A percentile compares a stretch with the other conserved stretches of the same genome.
Conservation (phyloP, 139 green algal species). For the Diplosphaera chodatii region DNA sequence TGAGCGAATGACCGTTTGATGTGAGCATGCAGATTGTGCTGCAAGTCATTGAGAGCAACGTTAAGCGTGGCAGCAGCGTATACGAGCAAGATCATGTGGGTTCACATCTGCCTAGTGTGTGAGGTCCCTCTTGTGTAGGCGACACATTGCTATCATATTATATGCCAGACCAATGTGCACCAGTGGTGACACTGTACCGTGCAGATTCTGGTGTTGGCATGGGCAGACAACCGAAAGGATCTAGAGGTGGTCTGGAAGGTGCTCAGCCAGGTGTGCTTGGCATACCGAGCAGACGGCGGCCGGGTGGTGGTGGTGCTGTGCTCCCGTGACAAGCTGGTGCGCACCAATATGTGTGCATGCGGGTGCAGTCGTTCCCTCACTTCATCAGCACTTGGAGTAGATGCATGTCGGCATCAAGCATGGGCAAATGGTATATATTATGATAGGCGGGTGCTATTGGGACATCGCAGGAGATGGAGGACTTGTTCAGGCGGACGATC, state of each 20-base stretch:
- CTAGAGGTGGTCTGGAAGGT: slow-evolving; percentile 50
- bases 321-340: slow-evolving; percentile 31
- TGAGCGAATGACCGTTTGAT: too few relatives aligned
- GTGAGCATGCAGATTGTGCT: slow-evolving; percentile 30
- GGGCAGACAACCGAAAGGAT: slow-evolving; percentile 31
- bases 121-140: too few relatives aligned
- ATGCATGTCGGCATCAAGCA: too few relatives aligned
- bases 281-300: slow-evolving; percentile 25
- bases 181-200: too few relatives aligned
- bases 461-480: slow-evolving; percentile 37
- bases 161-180: too few relatives aligned
- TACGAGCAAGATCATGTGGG: slow-evolving; percentile 28
- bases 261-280: slow-evolving; percentile 42
- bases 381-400: too few relatives aligned
- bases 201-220: slow-evolving; percentile 45
- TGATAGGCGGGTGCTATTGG: too few relatives aligned
- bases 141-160: too few relatives aligned
- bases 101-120: too few relatives aligned
- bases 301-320: slow-evolving; percentile 42
- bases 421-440: too few relatives aligned
- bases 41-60: slow-evolving; percentile 39
- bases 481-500: slow-evolving; percentile 22
- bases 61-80: slow-evolving; percentile 30
- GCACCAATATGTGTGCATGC: too few relatives aligned
- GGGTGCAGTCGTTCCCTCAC: too few relatives aligned